Evolutionary conservation across 176 grass and related monocot species (phyloP).

Genomic region (Hyparrhenia diplandra): DNA sequence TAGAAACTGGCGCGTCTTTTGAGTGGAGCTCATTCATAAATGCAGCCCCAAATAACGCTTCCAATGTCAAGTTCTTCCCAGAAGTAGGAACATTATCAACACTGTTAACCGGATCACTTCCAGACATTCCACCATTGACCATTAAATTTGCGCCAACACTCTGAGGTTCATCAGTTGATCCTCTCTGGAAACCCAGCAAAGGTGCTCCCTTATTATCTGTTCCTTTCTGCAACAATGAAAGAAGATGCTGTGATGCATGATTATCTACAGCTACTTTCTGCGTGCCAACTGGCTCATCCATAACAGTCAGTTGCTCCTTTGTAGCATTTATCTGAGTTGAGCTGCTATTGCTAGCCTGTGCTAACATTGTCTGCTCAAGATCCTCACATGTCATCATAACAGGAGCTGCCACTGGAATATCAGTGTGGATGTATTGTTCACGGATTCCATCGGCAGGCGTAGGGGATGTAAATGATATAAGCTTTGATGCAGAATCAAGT

Average conservation of each 20-base stretch:
- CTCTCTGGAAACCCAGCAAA: conserved; percentile 35
- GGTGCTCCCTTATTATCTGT: conserved; percentile 38
- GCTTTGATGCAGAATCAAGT: conserved; percentile 33
- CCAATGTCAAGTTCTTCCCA: conserved; percentile 60
- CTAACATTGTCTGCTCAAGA: conserved; percentile 86
- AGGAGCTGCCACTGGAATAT: conserved; percentile 42
- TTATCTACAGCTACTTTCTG: conserved; percentile 57
- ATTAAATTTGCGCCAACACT: conserved; percentile 28
- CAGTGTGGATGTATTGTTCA: conserved; percentile 36
- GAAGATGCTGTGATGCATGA: conserved; percentile 83
- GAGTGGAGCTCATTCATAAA: conserved; percentile 98
- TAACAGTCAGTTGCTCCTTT: conserved; percentile 25
- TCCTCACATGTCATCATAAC: conserved; percentile 89
- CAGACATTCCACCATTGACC: conserved; percentile 31
- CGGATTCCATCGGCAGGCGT: conserved; percentile 30
- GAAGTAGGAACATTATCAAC: conserved; percentile 45
- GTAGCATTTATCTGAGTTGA: conserved; percentile 29
- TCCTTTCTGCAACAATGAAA: conserved; percentile 79
- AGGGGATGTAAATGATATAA: conserved; percentile 21
- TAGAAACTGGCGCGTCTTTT: conserved; percentile 80
- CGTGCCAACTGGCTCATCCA: conserved; percentile 20
- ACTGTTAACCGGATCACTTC: conserved; percentile 34
- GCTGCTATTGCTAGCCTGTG: conserved; percentile 38
- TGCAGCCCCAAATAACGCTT: conserved; percentile 76
- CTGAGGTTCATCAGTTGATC: conserved; percentile 26